A percentile compares a stretch with the other conserved stretches of the same genome.
These are phyloP conservation scores for Hordeum marinum DNA, from an alignment of 176 grass and related monocot species.

Conservation along the genomic window DNA sequence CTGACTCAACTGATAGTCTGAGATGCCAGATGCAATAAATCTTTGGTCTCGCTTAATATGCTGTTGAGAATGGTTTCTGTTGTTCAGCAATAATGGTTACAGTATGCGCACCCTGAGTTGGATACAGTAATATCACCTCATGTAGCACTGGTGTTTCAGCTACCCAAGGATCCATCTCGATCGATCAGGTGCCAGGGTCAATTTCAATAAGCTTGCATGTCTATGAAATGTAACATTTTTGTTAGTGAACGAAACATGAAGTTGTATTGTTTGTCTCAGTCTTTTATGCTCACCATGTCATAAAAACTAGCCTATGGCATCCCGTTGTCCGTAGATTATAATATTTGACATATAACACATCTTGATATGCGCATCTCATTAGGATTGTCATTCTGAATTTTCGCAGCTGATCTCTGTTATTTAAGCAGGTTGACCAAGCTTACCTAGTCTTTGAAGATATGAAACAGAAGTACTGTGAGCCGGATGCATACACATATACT, in stretches of 20 bases:
- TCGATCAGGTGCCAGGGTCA: neutral
- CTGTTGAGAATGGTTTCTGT: neutral
- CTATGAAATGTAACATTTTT: neutral
- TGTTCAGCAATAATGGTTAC: neutral
- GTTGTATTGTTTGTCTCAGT: constrained; percentile 1
- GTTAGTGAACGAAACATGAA: neutral
- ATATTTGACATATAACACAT: neutral
- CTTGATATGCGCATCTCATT: neutral
- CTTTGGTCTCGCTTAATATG: neutral
- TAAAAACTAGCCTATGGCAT: neutral
- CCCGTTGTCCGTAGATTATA: neutral
- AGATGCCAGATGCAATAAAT: neutral
- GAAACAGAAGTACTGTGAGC: constrained; percentile 71
- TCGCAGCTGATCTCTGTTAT: constrained; percentile 17
- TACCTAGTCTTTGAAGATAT: constrained; percentile 95
- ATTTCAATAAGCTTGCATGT: neutral
- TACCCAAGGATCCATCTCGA: neutral
- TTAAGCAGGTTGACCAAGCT: constrained; percentile 69
- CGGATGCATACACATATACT: constrained; percentile 90
- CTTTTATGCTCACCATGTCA: neutral
- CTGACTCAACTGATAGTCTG: neutral
- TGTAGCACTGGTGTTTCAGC: neutral
- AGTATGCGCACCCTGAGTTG: neutral
- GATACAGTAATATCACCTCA: neutral
- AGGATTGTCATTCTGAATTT: neutral